Base-by-base conservation (phyloP, 2,329 filamentous ascomycete species). In the Alternaria arborescens region DNA sequence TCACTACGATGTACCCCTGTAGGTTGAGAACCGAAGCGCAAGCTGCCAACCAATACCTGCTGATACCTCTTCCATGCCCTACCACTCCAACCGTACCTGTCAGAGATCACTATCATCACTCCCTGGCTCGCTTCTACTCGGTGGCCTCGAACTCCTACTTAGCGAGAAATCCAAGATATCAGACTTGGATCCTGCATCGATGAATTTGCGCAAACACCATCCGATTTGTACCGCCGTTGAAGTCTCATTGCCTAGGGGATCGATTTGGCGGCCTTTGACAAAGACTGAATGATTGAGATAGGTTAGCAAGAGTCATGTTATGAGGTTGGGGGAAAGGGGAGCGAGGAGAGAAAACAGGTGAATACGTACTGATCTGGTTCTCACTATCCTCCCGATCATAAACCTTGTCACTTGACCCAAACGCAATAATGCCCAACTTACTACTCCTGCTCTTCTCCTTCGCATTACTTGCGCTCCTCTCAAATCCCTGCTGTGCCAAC, bases 91-190 rank as follows among this genome's bases (percentile, higher is more conserved):
- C 42, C 30, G 26, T 53, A 20, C 52, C 60, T 64, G 61, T 70
- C 62, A 74, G 40, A 42, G 40, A 63, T 75, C 73, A 12, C 70
- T 74, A 55, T 77, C 76, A 43, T 78, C 76, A 22, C 75, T 77
- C 20, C 65, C 67, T 0, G 71, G 61, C 11, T 61, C 48, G 18
- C 79, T 77, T 28, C 75, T 71, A 20, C 76, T 77, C 4, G 81
- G 81, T 55, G 80, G 78, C 55, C 75, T 58, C 12, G 58, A 62
- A 71, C 52, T 69, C 66, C 42, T 75, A 69, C 62, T 74, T 70
- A 83, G 67, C 7, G 78, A 78, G 52, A 82, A 83, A 52, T 84
- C 81, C 46, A 84, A 69, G 6, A 83, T 76, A 32, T 82, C 81
- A 56, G 79, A 81, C 58, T 80, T 71, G 3, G 79, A 77, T 0